Base-by-base conservation (phyloP, 2,329 filamentous ascomycete genomes). In the Hypocrella siamensis region DNA sequence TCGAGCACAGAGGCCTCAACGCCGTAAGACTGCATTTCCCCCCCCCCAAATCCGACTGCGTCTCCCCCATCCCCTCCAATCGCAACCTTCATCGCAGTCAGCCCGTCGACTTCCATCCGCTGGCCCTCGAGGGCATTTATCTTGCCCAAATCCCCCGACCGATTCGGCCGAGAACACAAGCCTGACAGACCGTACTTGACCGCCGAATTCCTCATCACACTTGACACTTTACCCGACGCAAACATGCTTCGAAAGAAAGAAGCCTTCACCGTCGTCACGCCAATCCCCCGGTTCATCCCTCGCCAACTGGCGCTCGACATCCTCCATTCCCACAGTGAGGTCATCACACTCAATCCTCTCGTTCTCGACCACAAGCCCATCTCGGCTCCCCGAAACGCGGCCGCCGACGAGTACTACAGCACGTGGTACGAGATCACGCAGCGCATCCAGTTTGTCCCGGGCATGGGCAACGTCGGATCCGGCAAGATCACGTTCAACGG, bases 341-440 rank as follows among this genome's bases (percentile, higher is more conserved):
- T 80, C 51, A 79, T 80, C 56, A 74, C 70, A 21, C 56, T 81
- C 38, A 79, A 79, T 44, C 76, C 76, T 4, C 67, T 81, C 31
- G 75, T 81, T 18, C 64, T 77, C 36, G 58, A 59, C 24, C 67
- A 75, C 56, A 69, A 70, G 40, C 56, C 71, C 36, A 76, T 79
- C 48, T 60, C 72, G 32, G 73, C 76, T 2, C 76, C 76, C 18
- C 74, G 73, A 54, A 63, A 76, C 53, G 75, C 75, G 40, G 65
- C 71, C 34, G 58, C 72, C 41, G 76, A 81, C 52, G 76, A 81
- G 52, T 81, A 66, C 54, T 81, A 77, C 53, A 72, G 72, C 39
- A 77, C 75, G 19, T 81, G 76, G 76, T 81, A 81, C 50, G 74
- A 80, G 52, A 79, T 81, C 46, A 67, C 58, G 35, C 67, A 81